Conservation (phyloP, 257 asterid genomes). For the Capsicum baccatum region DNA sequence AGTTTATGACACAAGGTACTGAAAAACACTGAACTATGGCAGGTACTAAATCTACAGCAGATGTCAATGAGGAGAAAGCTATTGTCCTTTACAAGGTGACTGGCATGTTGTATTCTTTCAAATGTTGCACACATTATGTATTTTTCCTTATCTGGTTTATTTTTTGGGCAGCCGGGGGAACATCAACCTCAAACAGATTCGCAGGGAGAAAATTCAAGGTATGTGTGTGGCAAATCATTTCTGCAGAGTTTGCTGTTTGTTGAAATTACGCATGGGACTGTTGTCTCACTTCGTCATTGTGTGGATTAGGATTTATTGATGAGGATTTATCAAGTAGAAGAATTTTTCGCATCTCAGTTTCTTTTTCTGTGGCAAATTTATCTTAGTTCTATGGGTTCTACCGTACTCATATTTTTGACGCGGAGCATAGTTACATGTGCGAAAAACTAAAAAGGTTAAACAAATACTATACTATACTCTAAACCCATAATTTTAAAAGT, state of each 20-base stretch:
- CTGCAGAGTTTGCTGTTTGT: constrained; percentile 36
- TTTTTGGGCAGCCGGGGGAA: constrained; percentile 68
- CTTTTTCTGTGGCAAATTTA: background rate
- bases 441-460: background rate
- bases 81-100: constrained; percentile 83
- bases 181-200: constrained; percentile 53
- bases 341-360: background rate
- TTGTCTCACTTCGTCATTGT: background rate
- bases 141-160: constrained; percentile 29
- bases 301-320: constrained; percentile 8
- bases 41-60: constrained; percentile 61
- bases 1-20: constrained; percentile 32
- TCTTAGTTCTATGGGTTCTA: background rate
- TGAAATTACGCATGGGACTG: background rate
- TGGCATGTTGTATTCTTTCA: constrained; percentile 35
- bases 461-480: background rate
- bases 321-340: constrained; percentile 14
- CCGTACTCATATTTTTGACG: background rate
- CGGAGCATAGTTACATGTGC: background rate
- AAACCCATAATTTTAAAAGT: background rate
- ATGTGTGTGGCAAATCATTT: constrained; percentile 39
- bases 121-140: background rate
- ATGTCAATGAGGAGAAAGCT: constrained; percentile 73
- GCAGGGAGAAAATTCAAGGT: constrained; percentile 76
- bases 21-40: constrained; percentile 33